phyloP scores from a whole-genome alignment of 768 basidiomycete species.

The Tulasnella sp. region DNA sequence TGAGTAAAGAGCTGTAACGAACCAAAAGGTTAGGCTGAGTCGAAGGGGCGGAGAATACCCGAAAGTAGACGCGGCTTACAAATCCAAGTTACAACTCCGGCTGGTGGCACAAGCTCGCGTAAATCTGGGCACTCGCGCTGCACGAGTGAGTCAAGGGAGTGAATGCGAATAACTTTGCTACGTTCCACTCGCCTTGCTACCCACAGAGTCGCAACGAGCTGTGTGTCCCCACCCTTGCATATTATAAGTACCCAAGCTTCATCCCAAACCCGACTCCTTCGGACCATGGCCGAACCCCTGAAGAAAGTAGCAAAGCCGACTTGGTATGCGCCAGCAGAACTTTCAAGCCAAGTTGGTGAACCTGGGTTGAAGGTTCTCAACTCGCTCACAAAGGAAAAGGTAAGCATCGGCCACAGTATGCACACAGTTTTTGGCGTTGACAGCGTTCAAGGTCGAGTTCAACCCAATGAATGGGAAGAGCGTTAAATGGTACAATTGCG shows the following conservation, averaged over 20 bases:
- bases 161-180: constrained; percentile 5
- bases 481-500: constrained; percentile 99
- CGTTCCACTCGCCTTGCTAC: constrained; percentile 2
- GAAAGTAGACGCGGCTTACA: neutral
- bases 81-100: neutral
- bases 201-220: neutral
- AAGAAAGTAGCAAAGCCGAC: constrained; percentile 11
- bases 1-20: too few species aligned
- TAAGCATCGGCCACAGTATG: constrained; percentile 24
- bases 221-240: too few species aligned
- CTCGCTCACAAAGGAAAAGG: constrained; percentile 85
- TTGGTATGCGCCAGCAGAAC: neutral
- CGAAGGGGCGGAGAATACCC: neutral
- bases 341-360: constrained; percentile 29
- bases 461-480: constrained; percentile 44
- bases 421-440: neutral
- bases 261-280: neutral
- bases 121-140: neutral
- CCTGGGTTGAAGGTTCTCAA: constrained; percentile 80
- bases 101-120: too few species aligned
- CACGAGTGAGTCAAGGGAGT: constrained; percentile 2
- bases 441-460: constrained; percentile 51
- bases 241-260: neutral
- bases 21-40: too few species aligned
- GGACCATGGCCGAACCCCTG: constrained; percentile 6